Percentiles rank a stretch among this genome's conserved stretches.
phyloP scores from a whole-genome alignment of 208 protist species.

The Leptomonas pyrrhocoris region DNA sequence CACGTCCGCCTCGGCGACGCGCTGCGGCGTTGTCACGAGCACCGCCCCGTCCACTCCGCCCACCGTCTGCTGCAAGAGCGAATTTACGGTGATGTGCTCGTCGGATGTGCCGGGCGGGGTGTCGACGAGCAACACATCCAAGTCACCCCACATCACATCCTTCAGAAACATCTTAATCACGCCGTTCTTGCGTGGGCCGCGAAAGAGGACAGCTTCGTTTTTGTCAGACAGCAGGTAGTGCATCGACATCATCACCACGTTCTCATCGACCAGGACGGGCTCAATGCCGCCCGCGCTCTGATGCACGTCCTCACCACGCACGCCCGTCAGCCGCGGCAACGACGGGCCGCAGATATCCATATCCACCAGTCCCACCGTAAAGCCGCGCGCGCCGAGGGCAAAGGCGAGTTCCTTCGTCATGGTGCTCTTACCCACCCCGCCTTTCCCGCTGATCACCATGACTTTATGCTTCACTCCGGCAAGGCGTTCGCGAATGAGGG shows the following conservation, averaged over 20 bases:
- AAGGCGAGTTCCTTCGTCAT: constrained; percentile 93
- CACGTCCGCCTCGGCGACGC: constrained; percentile 98
- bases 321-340: constrained; percentile 84
- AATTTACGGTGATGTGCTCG: constrained; percentile 98
- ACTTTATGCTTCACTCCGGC: constrained; percentile 84
- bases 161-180: constrained; percentile 99
- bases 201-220: constrained; percentile 98
- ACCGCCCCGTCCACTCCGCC: constrained; percentile 90
- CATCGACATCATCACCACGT: constrained; percentile 97
- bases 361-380: constrained; percentile 99
- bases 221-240: constrained; percentile 97
- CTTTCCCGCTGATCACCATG: constrained; percentile 93
- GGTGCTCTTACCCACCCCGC: constrained; percentile 95
- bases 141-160: constrained; percentile 97
- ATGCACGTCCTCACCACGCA: constrained; percentile 91
- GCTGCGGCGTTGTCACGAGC: constrained; percentile 98
- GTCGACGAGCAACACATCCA: constrained; percentile 99
- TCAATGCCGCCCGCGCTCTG: constrained; percentile 93
- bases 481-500: constrained; percentile 82
- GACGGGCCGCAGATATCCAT: constrained; percentile 99
- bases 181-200: constrained; percentile 97
- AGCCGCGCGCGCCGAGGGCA: constrained; percentile 60
- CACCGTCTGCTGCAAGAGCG: constrained; percentile 88
- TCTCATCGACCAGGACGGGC: constrained; percentile 92
- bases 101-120: constrained; percentile 99